These are phyloP conservation scores for Bombardia bombarda DNA, from an alignment of 495 filamentous ascomycete species.

Conservation along the genomic window DNA sequence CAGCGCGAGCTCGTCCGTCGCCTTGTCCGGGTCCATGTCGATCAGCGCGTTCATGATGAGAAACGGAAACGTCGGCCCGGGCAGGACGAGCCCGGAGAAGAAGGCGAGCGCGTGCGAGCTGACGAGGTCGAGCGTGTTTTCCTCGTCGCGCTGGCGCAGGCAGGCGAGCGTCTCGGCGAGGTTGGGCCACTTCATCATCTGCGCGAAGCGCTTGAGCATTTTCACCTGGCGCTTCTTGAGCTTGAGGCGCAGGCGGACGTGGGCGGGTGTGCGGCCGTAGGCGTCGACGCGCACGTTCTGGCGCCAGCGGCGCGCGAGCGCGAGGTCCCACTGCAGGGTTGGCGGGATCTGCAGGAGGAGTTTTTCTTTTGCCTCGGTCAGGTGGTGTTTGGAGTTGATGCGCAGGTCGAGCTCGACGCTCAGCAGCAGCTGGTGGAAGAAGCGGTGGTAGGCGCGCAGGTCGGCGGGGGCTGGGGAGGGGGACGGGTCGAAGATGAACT, in stretches of 20 bases:
- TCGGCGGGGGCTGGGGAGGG: constrained; percentile 22
- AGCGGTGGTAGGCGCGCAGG: constrained; percentile 41
- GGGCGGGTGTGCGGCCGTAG: constrained; percentile 30
- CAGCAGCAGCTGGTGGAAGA: constrained; percentile 67
- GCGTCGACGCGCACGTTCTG: constrained; percentile 55
- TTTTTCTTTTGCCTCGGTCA: constrained; percentile 45
- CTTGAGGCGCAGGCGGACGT: constrained; percentile 51
- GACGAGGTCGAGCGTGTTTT: constrained; percentile 48
- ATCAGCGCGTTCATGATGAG: constrained; percentile 66
- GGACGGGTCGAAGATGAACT: constrained; percentile 48
- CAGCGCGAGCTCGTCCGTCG: constrained; percentile 50
- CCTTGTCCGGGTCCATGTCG: constrained; percentile 57
- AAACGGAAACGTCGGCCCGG: constrained; percentile 60
- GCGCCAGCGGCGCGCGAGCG: constrained; percentile 58
- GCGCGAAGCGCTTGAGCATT: constrained; percentile 56
- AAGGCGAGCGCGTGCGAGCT: constrained; percentile 63
- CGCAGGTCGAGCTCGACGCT: constrained; percentile 60
- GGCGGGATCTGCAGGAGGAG: constrained; percentile 53
- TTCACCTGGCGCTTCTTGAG: constrained; percentile 50
- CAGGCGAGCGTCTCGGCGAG: constrained; percentile 50
- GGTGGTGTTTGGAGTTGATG: constrained; percentile 46
- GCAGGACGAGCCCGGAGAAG: constrained; percentile 61
- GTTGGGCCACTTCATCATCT: constrained; percentile 68
- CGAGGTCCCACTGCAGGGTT: constrained; percentile 60
- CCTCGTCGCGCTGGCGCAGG: constrained; percentile 48